Evolutionary conservation across 495 filamentous ascomycete genomes (phyloP).

Genomic region (Darksidea phi): DNA sequence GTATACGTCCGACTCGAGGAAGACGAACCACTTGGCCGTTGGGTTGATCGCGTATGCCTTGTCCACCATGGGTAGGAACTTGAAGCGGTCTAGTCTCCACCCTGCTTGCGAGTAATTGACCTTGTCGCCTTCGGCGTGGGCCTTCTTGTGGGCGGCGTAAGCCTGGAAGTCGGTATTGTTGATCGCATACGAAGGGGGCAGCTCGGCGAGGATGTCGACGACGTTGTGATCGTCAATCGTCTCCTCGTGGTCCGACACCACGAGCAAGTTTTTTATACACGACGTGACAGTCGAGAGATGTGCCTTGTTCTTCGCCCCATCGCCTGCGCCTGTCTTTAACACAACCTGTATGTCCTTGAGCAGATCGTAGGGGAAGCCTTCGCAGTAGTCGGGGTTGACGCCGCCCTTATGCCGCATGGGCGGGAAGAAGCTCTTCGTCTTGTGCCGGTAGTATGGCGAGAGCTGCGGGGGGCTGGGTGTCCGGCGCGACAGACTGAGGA

Average conservation of each 20-base stretch:
- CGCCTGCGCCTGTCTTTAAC: conserved; percentile 47
- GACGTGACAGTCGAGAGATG: conserved; percentile 44
- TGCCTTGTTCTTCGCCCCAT: conserved; percentile 36
- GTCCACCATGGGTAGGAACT: conserved; percentile 37
- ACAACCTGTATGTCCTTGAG: conserved; percentile 45
- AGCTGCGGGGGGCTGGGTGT: neutral
- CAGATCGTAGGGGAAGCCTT: conserved; percentile 42
- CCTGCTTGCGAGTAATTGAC: conserved; percentile 24
- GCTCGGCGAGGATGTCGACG: conserved; percentile 46
- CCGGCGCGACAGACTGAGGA: conserved; percentile 10
- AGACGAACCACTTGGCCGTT: conserved; percentile 32
- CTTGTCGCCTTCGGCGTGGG: conserved; percentile 20
- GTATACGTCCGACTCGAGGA: conserved; percentile 31
- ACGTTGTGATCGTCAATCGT: conserved; percentile 43
- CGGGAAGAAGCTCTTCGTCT: conserved; percentile 29
- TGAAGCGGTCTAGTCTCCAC: conserved; percentile 30
- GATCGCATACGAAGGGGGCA: conserved; percentile 39
- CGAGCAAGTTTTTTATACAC: conserved; percentile 47
- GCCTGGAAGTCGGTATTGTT: conserved; percentile 47
- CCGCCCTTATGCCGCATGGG: conserved; percentile 7
- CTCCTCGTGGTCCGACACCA: conserved; percentile 53
- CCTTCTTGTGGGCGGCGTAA: conserved; percentile 41
- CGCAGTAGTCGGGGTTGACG: conserved; percentile 36
- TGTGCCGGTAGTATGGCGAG: neutral
- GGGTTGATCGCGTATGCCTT: conserved; percentile 28